phyloP scores from a whole-genome alignment of 345 rosid genomes.

The Adansonia digitata region DNA sequence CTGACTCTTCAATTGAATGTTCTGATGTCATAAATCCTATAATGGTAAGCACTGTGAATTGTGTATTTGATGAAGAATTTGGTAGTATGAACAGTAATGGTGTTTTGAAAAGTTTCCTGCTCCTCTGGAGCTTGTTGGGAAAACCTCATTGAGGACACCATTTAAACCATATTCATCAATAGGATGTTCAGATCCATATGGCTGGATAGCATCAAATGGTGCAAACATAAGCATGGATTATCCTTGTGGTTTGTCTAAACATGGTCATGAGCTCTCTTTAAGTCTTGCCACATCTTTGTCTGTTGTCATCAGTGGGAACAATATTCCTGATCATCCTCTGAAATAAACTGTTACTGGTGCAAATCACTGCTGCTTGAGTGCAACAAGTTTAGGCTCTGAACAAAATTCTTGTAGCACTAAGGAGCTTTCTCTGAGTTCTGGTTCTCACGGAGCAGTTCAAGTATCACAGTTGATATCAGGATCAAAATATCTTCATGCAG shows the following conservation, averaged over 20 bases:
- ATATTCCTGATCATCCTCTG: slow-evolving; percentile 55
- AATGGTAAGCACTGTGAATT: slow-evolving; percentile 22
- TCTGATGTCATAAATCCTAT: slow-evolving; percentile 29
- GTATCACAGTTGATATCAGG: slow-evolving; percentile 44
- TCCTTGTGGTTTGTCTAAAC: slow-evolving; percentile 27
- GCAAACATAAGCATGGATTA: slow-evolving; percentile 27
- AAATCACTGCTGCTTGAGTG: slow-evolving; percentile 29
- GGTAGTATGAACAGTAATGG: slow-evolving; percentile 29
- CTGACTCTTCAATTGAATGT: slow-evolving; percentile 23
- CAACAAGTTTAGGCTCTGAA: slow-evolving; percentile 42
- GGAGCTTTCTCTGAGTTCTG: slow-evolving; percentile 45
- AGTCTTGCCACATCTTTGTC: slow-evolving; percentile 64
- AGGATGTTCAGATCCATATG: slow-evolving; percentile 31
- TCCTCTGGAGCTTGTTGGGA: slow-evolving; percentile 30
- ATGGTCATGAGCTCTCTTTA: slow-evolving; percentile 59
- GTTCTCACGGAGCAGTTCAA: slow-evolving; percentile 30
- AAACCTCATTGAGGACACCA: slow-evolving; percentile 27
- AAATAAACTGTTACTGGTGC: slow-evolving; percentile 33
- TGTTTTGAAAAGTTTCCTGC: slow-evolving; percentile 27
- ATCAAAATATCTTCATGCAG: slow-evolving; percentile 62
- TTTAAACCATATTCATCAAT: slow-evolving; percentile 38
- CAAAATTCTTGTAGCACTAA: slow-evolving; percentile 48
- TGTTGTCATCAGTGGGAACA: slow-evolving; percentile 22
- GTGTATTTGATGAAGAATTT: slow-evolving; percentile 28
- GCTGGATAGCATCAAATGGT: slow-evolving; percentile 38